Evolutionary conservation across 805 yeast genomes (phyloP), one percentile per base, ranked within the genome.

Genomic region (Candida berthetii): DNA sequence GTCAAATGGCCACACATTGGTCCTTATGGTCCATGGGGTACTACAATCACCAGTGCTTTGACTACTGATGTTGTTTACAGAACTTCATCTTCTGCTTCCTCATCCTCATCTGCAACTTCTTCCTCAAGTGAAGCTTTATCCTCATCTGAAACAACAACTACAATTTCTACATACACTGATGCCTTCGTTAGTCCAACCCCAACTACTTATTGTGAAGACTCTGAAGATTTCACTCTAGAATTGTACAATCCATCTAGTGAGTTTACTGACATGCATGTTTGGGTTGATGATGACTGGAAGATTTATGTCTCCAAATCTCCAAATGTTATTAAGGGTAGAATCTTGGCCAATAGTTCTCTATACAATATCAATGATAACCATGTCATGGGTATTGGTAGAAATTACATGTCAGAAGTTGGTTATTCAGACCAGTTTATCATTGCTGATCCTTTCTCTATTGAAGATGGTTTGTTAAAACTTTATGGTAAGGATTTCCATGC

Each of bases 221-320:
- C 50, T 11, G 39, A 15, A 18, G 33, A 25, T 14, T 39, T 46
- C 36, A 29, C 29, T 6, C 22, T 38, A 10, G 35, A 39, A 16
- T 38, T 48, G 22, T 45, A 44, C 16, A 49, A 53, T 13, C 44
- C 46, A 10, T 41, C 34, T 15, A 46, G 53, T 11, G 35, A 48
- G 11, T 45, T 59, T 4, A 50, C 45, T 7, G 57, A 48, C 32
- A 52, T 61, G 1, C 28, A 16, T 53, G 49, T 20, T 42, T 52
- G 35, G 50, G 50, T 15, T 38, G 56, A 22, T 44, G 33, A 24
- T 11, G 45, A 40, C 19, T 7, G 34, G 28, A 41, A 39, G 33
- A 28, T 44, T 31, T 37, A 34, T 25, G 25, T 47, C 15, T 20
- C 43, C n/a, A 42, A 38, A 14, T 9, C 27, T 13, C n/a, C 44